These are phyloP conservation scores for Phaffia australis DNA, from an alignment of 768 basidiomycete genomes.

Conservation along the genomic window DNA sequence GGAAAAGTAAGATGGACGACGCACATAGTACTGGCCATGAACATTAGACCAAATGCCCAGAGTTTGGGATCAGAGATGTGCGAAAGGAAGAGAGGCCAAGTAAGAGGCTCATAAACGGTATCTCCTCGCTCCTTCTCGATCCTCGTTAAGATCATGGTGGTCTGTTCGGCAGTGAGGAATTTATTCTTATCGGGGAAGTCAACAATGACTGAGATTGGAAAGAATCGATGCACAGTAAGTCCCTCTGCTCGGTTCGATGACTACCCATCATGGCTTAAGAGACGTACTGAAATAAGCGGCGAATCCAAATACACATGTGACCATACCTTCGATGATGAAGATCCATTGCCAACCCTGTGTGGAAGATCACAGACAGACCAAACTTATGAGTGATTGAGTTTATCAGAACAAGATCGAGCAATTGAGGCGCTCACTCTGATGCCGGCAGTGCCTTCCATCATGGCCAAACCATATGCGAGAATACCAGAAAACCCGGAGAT, in stretches of 20 bases:
- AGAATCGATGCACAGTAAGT: slow-evolving; percentile 29
- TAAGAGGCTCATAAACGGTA: slow-evolving; percentile 30
- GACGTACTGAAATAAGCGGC: background rate
- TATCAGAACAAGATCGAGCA: slow-evolving; percentile 9
- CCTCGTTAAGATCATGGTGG: slow-evolving; percentile 28
- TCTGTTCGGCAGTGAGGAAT: slow-evolving; percentile 33
- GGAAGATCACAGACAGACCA: background rate
- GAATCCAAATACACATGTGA: background rate
- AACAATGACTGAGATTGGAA: slow-evolving; percentile 31
- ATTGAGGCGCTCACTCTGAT: slow-evolving; percentile 35
- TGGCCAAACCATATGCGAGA: slow-evolving; percentile 27
- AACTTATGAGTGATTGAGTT: background rate
- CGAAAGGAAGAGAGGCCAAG: slow-evolving; percentile 26
- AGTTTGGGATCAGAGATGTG: slow-evolving; percentile 32
- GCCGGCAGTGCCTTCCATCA: background rate
- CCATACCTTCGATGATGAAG: slow-evolving; percentile 7
- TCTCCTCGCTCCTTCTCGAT: slow-evolving; percentile 35
- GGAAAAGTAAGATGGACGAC: background rate
- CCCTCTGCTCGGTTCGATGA: too few relatives aligned
- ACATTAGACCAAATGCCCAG: slow-evolving; percentile 33
- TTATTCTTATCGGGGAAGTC: slow-evolving; percentile 37
- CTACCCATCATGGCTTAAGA: too few relatives aligned
- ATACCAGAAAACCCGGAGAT: slow-evolving; percentile 25
- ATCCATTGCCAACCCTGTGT: background rate
- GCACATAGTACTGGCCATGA: slow-evolving; percentile 29